Conservation (phyloP, 2,329 filamentous ascomycete genomes). For the Aspergillus clavatus region DNA sequence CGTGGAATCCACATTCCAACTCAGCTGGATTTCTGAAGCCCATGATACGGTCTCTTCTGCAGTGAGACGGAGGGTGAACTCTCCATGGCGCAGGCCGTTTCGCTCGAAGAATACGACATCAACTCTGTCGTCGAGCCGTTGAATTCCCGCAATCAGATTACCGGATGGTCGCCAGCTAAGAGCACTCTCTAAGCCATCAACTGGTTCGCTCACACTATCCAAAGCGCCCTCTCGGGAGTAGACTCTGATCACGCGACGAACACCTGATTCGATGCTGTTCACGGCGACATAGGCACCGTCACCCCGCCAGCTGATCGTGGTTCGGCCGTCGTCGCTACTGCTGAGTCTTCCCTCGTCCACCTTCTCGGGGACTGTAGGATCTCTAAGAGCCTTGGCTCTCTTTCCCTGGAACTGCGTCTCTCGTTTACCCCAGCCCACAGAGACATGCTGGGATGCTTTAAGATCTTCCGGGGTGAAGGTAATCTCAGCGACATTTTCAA, state of each 20-base stretch:
- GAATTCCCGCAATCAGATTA: slow-evolving; percentile 83
- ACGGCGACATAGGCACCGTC: slow-evolving; percentile 89
- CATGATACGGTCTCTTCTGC: slow-evolving; percentile 54
- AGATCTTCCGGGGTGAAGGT: slow-evolving; percentile 70
- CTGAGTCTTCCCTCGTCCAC: slow-evolving; percentile 79
- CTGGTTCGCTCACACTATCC: slow-evolving; percentile 90
- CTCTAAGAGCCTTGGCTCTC: slow-evolving; percentile 76
- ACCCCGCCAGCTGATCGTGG: slow-evolving; percentile 84
- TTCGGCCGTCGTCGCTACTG: slow-evolving; percentile 63
- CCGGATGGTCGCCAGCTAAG: slow-evolving; percentile 89
- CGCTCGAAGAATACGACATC: slow-evolving; percentile 94
- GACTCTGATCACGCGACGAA: slow-evolving; percentile 76
- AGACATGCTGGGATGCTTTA: slow-evolving; percentile 85
- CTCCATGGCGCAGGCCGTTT: slow-evolving; percentile 93
- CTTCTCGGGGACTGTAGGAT: slow-evolving; percentile 91
- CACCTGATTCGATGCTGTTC: slow-evolving; percentile 66
- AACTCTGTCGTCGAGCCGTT: slow-evolving; percentile 62
- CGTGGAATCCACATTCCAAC: slow-evolving; percentile 90
- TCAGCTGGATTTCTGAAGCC: slow-evolving; percentile 59
- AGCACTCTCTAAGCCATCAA: slow-evolving; percentile 81
- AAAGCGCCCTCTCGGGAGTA: slow-evolving; percentile 86
- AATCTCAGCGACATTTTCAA: slow-evolving; percentile 76
- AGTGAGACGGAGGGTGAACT: slow-evolving; percentile 73
- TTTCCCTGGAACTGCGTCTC: slow-evolving; percentile 97
- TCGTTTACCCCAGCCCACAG: slow-evolving; percentile 96